A percentile compares a stretch with the other conserved stretches of the same genome.
Evolutionary conservation across 352 stramenopile genomes (phyloP).

Genomic region (Globisporangium middletonii): DNA sequence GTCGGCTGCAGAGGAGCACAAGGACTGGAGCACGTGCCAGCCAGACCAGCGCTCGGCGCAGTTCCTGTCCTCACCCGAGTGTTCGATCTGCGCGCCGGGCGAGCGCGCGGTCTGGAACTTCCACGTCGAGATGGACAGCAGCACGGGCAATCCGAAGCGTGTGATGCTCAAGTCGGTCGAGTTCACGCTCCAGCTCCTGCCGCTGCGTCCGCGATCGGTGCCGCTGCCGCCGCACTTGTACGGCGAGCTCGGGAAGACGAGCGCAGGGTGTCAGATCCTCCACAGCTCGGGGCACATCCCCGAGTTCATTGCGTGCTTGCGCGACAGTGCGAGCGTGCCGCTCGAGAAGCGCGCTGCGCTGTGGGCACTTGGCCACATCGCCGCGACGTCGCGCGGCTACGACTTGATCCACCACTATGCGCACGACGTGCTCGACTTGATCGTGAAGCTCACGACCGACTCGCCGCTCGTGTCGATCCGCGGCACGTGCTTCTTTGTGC

Average conservation of each 20-base stretch:
- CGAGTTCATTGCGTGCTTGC: slow-evolving; percentile 77
- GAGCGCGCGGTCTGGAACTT: slow-evolving; percentile 88
- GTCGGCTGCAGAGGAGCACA: slow-evolving; percentile 75
- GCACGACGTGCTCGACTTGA: slow-evolving; percentile 78
- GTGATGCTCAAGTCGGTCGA: slow-evolving; percentile 86
- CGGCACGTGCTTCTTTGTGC: slow-evolving; percentile 83
- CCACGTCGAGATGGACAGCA: slow-evolving; percentile 78
- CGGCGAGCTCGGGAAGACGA: slow-evolving; percentile 82
- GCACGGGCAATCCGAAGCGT: slow-evolving; percentile 57
- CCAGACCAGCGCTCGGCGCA: slow-evolving; percentile 74
- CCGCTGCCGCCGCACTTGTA: slow-evolving; percentile 81
- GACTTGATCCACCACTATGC: slow-evolving; percentile 78
- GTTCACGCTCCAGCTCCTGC: slow-evolving; percentile 83
- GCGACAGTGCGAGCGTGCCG: slow-evolving; percentile 73
- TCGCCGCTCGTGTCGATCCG: slow-evolving; percentile 80
- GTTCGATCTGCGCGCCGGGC: slow-evolving; percentile 69
- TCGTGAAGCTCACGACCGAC: slow-evolving; percentile 82
- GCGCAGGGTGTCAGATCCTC: slow-evolving; percentile 72
- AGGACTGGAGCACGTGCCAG: slow-evolving; percentile 86
- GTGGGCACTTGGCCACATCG: slow-evolving; percentile 81
- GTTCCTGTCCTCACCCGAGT: slow-evolving; percentile 59
- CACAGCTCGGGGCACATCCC: slow-evolving; percentile 74
- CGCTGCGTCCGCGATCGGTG: slow-evolving; percentile 69
- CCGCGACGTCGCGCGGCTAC: slow-evolving; percentile 69
- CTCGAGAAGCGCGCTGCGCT: slow-evolving; percentile 82